Conservation (phyloP, 306 rosid genomes). For the Purshia tridentata region DNA sequence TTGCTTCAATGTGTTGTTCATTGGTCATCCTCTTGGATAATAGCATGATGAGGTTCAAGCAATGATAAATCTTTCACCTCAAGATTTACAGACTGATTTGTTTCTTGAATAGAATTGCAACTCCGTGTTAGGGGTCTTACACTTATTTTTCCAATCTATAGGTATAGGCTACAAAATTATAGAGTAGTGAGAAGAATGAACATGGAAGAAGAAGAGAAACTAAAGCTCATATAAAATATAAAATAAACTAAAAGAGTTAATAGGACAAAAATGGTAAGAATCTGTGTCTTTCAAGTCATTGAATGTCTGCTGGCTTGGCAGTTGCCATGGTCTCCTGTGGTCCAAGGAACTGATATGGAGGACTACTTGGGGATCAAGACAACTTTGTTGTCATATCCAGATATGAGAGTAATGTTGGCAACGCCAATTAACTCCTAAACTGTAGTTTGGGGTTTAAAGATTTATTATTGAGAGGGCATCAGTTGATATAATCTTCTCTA, state of each 20-base stretch:
- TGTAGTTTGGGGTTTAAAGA: neutral
- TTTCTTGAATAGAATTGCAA: neutral
- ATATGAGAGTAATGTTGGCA: neutral
- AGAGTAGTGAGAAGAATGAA: too few relatives aligned
- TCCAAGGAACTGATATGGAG: conserved; percentile 1
- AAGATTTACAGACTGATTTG: neutral
- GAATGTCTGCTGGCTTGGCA: neutral
- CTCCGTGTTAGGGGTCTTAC: neutral
- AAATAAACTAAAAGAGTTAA: neutral
- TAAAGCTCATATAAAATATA: neutral
- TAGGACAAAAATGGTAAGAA: neutral
- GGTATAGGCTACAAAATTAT: neutral
- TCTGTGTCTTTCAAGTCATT: neutral
- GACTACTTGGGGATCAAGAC: neutral
- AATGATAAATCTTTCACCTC: neutral
- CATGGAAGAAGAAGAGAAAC: neutral
- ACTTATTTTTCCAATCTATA: neutral
- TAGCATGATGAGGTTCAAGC: neutral
- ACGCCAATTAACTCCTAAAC: neutral
- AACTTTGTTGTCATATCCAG: neutral
- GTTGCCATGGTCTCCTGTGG: neutral
- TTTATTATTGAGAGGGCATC: neutral
- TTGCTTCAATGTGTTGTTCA: conserved; percentile 7
- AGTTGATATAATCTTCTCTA: neutral
- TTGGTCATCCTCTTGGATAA: neutral